Evolutionary conservation across 75 land plant species (phyloP).

Genomic region (Ceratopteris richardii): DNA sequence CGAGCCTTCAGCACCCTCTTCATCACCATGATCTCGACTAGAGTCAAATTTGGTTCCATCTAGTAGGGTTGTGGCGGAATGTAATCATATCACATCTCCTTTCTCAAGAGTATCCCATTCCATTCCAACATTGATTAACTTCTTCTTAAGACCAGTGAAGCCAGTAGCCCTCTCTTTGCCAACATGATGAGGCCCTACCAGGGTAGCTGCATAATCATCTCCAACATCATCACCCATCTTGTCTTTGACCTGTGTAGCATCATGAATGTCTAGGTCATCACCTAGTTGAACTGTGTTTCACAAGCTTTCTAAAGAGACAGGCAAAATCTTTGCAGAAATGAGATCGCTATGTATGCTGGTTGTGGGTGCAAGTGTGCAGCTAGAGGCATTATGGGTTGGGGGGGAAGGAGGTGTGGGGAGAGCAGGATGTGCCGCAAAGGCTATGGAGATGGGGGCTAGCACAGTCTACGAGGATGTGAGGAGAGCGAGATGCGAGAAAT

Average conservation of each 20-base stretch:
- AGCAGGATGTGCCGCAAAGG: no score
- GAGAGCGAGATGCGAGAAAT: no score
- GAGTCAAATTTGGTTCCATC: conserved; percentile 76
- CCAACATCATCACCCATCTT: conserved; percentile 42
- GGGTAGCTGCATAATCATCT: conserved; percentile 46
- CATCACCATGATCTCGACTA: conserved; percentile 43
- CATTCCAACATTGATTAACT: conserved; percentile 35
- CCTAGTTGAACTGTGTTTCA: conserved; percentile 5
- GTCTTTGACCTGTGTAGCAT: conserved; percentile 11
- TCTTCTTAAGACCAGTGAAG: conserved; percentile 42
- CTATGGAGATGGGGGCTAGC: no score
- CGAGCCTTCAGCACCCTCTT: conserved; percentile 54
- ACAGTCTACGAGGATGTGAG: no score
- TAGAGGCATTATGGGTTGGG: no score
- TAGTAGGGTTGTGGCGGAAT: conserved; percentile 55
- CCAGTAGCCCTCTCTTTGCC: conserved; percentile 49
- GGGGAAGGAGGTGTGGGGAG: no score
- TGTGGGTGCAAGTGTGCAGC: no score
- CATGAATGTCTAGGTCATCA: conserved; percentile 20
- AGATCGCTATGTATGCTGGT: no score
- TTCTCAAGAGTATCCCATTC: conserved; percentile 38
- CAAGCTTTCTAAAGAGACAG: no score
- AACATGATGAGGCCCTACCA: conserved; percentile 38
- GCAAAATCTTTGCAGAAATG: no score
- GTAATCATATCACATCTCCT: conserved; percentile 59